Evolutionary conservation across 768 basidiomycete species (phyloP).

Genomic region (Amanita polypyramis): DNA sequence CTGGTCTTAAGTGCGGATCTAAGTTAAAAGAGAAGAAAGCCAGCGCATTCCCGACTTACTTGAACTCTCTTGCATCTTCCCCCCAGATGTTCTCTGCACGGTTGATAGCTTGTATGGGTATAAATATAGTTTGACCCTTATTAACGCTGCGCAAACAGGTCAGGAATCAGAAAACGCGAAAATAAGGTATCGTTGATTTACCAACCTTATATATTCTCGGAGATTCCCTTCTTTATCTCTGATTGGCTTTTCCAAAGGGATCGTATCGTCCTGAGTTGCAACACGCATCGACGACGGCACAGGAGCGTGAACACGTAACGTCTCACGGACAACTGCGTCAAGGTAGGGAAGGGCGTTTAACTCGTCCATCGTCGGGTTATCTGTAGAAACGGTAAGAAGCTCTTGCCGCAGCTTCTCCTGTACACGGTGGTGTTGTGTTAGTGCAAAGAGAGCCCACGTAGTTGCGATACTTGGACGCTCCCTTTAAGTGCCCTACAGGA

Average conservation of each 20-base stretch:
- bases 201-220: constrained; percentile 29
- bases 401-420: constrained; percentile 54
- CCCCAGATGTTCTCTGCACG: constrained; percentile 49
- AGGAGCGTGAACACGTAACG: constrained; percentile 44
- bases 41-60: constrained; percentile 21
- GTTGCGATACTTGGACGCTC: constrained; percentile 26
- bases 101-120: constrained; percentile 48
- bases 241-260: constrained; percentile 38
- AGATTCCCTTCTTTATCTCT: constrained; percentile 32
- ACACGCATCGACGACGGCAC: constrained; percentile 31
- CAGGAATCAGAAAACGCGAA: not conserved
- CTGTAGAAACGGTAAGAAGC: constrained; percentile 36
- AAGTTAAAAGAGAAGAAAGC: not conserved
- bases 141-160: constrained; percentile 18
- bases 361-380: constrained; percentile 60
- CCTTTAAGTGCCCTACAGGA: not conserved
- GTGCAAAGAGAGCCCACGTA: constrained; percentile 50
- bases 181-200: not conserved
- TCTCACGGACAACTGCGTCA: constrained; percentile 55
- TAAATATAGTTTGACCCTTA: constrained; percentile 34
- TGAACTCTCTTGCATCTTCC: constrained; percentile 51
- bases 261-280: constrained; percentile 40
- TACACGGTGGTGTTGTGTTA: constrained; percentile 34
- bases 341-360: constrained; percentile 58
- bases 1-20: constrained; percentile 32